Conservation (phyloP, 441 rosid genomes). For the Viola pubescens region DNA sequence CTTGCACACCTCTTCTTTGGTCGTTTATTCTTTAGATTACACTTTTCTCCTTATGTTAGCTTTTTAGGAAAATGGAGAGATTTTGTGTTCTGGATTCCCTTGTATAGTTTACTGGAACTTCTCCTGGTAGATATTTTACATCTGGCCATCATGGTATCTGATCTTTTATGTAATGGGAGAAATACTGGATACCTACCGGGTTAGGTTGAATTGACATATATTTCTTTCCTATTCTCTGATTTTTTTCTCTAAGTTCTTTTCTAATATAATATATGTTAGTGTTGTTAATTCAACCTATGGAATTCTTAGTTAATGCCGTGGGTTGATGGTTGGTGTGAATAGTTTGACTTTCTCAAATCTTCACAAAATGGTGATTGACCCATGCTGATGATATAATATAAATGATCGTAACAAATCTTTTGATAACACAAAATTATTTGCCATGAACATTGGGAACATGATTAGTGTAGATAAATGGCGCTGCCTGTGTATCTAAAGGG, state of each 20-base stretch:
- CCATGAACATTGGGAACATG: no score
- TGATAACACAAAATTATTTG: no score
- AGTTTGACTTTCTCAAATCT: no score
- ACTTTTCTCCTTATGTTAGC: slow-evolving; percentile 15
- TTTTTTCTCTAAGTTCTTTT: background rate
- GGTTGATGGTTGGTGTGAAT: no score
- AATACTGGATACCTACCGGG: slow-evolving; percentile 12
- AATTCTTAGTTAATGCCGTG: no score
- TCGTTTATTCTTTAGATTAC: slow-evolving; percentile 15
- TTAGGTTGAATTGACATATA: background rate
- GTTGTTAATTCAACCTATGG: no score
- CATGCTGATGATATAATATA: no score
- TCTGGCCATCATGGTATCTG: background rate
- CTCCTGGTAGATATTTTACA: slow-evolving; percentile 17
- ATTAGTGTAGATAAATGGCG: no score
- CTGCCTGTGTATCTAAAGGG: no score
- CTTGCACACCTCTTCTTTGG: slow-evolving; percentile 2
- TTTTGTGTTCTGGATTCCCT: slow-evolving; percentile 24
- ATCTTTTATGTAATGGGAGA: slow-evolving; percentile 16
- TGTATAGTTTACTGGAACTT: slow-evolving; percentile 32
- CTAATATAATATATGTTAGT: background rate
- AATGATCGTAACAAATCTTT: no score
- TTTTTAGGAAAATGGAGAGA: slow-evolving; percentile 17
- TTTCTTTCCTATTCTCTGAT: background rate
- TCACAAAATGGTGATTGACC: no score